phyloP scores from a whole-genome alignment of 2,329 filamentous ascomycete species.

The Aspergillus aculeatinus region DNA sequence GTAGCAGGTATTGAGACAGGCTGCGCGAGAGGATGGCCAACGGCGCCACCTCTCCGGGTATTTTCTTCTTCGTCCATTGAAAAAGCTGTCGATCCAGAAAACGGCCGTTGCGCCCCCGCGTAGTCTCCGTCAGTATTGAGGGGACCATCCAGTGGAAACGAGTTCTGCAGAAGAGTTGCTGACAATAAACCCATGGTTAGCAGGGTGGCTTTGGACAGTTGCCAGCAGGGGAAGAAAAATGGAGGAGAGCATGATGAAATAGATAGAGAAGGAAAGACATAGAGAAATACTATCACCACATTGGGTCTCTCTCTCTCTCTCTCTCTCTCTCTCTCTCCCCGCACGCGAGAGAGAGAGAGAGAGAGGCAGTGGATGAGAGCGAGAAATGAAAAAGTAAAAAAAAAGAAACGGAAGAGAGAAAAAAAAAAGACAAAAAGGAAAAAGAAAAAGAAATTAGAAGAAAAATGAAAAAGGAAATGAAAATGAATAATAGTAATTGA shows the following conservation, averaged over 20 bases:
- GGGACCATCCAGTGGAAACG: conserved; percentile 40
- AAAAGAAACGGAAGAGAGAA: conserved; percentile 22
- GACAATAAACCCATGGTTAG: conserved; percentile 25
- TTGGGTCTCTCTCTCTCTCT: neutral
- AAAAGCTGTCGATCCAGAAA: conserved; percentile 35
- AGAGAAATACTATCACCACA: neutral
- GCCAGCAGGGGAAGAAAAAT: neutral
- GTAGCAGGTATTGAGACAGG: conserved; percentile 47
- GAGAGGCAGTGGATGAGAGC: neutral
- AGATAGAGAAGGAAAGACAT: conserved; percentile 28
- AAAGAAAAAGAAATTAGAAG: conserved; percentile 8
- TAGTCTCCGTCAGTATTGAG: conserved; percentile 43
- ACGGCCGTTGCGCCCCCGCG: conserved; percentile 35
- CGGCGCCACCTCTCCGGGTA: conserved; percentile 51
- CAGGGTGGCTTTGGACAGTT: conserved; percentile 14
- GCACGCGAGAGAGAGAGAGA: neutral
- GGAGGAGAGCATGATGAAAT: conserved; percentile 10
- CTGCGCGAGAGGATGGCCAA: conserved; percentile 48
- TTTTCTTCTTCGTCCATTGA: conserved; percentile 47
- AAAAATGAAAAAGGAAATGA: conserved; percentile 27
- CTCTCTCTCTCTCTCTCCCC: too few species aligned
- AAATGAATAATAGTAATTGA: conserved; percentile 9
- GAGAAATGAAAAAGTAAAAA: neutral
- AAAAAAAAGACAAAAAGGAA: conserved; percentile 19
- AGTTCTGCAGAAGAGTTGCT: conserved; percentile 37